These are phyloP conservation scores for Plasmodium vivax DNA, from an alignment of 169 alveolate genomes.

Conservation along the genomic window DNA sequence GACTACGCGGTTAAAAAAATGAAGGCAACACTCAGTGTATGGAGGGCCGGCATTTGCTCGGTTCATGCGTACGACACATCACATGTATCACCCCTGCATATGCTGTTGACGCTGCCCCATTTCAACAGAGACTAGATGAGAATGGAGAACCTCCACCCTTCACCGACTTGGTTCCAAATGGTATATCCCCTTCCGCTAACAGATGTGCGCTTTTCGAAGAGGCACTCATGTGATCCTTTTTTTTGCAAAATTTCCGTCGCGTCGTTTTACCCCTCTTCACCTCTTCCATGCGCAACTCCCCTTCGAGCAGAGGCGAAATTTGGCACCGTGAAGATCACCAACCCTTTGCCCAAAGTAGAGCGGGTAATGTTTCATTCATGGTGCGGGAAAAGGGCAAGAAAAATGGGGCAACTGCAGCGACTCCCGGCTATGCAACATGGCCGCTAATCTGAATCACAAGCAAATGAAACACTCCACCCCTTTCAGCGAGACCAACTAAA, in stretches of 20 bases:
- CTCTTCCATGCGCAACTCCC: background rate
- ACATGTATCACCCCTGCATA: background rate
- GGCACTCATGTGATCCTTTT: background rate
- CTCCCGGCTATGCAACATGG: background rate
- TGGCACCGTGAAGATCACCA: constrained; percentile 25
- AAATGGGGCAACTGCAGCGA: background rate
- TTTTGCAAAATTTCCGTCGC: background rate
- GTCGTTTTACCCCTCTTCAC: background rate
- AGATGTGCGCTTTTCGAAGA: background rate
- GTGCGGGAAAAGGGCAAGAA: background rate
- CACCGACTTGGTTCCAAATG: constrained; percentile 48
- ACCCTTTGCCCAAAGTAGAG: constrained; percentile 57
- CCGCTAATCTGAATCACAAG: background rate
- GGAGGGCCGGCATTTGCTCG: background rate
- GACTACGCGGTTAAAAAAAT: constrained; percentile 52
- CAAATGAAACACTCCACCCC: background rate
- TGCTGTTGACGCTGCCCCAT: background rate
- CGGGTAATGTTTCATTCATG: background rate
- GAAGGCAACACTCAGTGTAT: background rate
- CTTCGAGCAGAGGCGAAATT: constrained; percentile 18
- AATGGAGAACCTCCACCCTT: constrained; percentile 53
- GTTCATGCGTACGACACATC: background rate
- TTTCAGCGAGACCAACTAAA: constrained; percentile 44
- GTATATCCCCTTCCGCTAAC: background rate
- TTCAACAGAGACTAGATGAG: constrained; percentile 50